Percentiles rank a stretch among this genome's conserved stretches.
phyloP scores from a whole-genome alignment of 1,284 basidiomycete genomes.

The Pyrrhoderma lamaoense region DNA sequence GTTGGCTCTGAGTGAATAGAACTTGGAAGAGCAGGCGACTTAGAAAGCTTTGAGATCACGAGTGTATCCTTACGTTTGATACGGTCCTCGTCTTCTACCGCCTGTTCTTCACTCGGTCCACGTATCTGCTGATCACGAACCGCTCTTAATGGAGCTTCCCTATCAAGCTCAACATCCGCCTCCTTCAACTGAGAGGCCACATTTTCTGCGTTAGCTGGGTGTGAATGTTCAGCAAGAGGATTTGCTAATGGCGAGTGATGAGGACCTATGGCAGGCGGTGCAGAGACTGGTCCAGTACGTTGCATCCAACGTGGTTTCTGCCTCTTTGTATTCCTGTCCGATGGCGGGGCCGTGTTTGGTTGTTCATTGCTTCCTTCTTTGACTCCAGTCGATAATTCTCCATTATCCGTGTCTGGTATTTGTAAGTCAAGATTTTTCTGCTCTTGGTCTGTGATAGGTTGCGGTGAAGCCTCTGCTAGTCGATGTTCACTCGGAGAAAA shows the following conservation, averaged over 20 bases:
- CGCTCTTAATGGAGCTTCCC: constrained; percentile 7
- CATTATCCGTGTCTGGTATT: not conserved
- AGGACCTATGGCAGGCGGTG: constrained; percentile 44
- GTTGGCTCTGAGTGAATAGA: not conserved
- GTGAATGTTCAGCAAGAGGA: not conserved
- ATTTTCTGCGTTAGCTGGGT: constrained; percentile 2
- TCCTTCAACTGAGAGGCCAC: not conserved
- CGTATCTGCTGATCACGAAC: constrained; percentile 6
- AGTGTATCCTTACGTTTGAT: constrained; percentile 13
- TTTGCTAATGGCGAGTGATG: constrained; percentile 30
- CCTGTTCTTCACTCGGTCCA: not conserved
- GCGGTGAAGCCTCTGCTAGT: constrained; percentile 39
- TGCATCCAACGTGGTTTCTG: no score
- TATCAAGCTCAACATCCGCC: constrained; percentile 8
- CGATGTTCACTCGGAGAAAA: constrained; percentile 36
- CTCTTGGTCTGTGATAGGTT: constrained; percentile 23
- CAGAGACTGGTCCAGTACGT: constrained; percentile 28
- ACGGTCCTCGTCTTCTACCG: constrained; percentile 13
- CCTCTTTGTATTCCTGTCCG: not conserved
- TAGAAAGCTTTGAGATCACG: no score
- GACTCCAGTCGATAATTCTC: no score
- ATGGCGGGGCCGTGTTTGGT: not conserved
- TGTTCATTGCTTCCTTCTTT: not conserved
- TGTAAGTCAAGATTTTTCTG: constrained; percentile 5
- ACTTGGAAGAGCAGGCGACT: no score